Evolutionary conservation across 768 basidiomycete species (phyloP).

Genomic region (Tricholoma hemisulphureum): DNA sequence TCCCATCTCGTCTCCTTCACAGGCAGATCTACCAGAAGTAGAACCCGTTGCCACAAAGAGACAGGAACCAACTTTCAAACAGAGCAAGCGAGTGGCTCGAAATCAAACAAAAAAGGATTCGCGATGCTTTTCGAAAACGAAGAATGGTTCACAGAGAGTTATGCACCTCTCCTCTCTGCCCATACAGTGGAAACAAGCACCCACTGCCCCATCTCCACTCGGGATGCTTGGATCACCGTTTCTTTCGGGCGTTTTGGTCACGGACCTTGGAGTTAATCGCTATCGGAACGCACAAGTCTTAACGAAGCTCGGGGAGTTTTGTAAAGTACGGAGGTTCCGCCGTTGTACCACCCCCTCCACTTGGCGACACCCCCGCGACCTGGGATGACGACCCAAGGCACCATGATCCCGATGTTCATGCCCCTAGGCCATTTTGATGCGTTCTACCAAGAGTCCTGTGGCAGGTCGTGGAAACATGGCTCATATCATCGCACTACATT

Average conservation of each 20-base stretch:
- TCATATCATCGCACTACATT: constrained; percentile 21
- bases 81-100: not conserved
- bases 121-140: constrained; percentile 21
- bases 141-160: constrained; percentile 8
- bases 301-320: constrained; percentile 31
- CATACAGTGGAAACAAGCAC: constrained; percentile 18
- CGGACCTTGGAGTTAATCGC: constrained; percentile 29
- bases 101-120: constrained; percentile 19
- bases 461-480: constrained; percentile 25
- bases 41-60: not conserved
- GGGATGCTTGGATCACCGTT: constrained; percentile 26
- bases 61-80: not conserved
- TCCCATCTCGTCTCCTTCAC: not conserved
- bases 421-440: constrained; percentile 7
- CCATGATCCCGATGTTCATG: constrained; percentile 24
- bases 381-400: too few relatives aligned
- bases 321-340: constrained; percentile 36
- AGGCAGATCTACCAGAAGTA: not conserved
- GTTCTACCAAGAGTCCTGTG: constrained; percentile 22
- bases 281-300: constrained; percentile 25
- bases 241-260: constrained; percentile 35
- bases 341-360: too few relatives aligned
- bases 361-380: too few relatives aligned
- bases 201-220: constrained; percentile 13
- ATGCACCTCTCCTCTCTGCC: constrained; percentile 19